Evolutionary conservation across 2,329 filamentous ascomycete species (phyloP).

Genomic region (Penicillium sp.): DNA sequence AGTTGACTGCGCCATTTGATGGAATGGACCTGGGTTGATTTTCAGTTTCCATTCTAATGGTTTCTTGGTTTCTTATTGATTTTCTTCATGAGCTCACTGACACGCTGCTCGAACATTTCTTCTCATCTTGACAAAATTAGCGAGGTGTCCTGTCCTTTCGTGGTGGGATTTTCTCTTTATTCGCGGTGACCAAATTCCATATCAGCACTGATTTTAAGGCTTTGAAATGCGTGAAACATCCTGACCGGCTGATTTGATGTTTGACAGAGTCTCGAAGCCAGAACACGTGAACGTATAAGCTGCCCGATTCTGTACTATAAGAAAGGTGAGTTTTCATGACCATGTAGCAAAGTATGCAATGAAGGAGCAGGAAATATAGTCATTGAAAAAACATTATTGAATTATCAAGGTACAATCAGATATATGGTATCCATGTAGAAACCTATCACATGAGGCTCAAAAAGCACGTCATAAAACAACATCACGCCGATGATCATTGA

Average conservation of each 20-base stretch:
- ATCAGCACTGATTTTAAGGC: background rate
- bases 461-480: conserved; percentile 6
- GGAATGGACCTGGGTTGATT: conserved; percentile 20
- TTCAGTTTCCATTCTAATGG: background rate
- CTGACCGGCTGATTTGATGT: background rate
- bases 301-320: background rate
- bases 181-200: background rate
- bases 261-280: background rate
- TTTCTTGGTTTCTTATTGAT: background rate
- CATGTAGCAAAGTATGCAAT: background rate
- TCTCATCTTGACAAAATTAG: background rate
- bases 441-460: background rate
- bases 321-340: background rate
- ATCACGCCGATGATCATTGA: background rate
- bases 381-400: conserved; percentile 10
- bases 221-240: background rate
- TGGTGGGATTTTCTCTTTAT: background rate
- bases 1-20: conserved; percentile 7
- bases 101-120: background rate
- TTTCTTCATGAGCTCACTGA: background rate
- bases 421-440: background rate
- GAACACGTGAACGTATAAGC: background rate
- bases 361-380: background rate
- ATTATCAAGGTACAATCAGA: background rate
- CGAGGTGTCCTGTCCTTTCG: background rate